These are phyloP conservation scores for Hanseniaspora guilliermondii DNA, from an alignment of 805 yeast genomes.

Conservation along the genomic window DNA sequence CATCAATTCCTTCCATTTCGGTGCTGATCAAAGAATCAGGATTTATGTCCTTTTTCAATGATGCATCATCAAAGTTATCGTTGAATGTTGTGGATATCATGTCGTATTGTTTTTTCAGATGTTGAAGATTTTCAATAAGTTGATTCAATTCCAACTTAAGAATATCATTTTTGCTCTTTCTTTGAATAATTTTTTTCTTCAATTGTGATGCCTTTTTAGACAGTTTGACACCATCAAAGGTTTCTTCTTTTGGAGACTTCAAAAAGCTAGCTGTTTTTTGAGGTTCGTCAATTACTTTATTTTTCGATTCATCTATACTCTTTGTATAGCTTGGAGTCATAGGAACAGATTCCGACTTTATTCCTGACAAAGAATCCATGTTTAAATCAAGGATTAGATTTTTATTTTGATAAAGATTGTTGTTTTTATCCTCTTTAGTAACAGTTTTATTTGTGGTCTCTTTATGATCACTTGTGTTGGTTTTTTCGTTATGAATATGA, in stretches of 20 bases:
- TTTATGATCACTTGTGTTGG: not conserved
- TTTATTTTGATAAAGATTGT: not conserved
- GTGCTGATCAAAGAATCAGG: not conserved
- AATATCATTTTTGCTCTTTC: conserved; percentile 20
- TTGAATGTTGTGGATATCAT: conserved; percentile 6
- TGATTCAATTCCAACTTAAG: conserved; percentile 21
- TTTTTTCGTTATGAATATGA: not conserved
- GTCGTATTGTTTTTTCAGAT: conserved; percentile 18
- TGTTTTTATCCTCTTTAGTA: not conserved
- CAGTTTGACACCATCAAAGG: not conserved
- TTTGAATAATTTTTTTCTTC: conserved; percentile 20
- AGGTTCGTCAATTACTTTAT: not conserved
- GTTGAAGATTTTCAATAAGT: conserved; percentile 21
- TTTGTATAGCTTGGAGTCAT: conserved; percentile 12
- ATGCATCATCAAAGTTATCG: not conserved
- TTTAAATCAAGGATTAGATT: not conserved
- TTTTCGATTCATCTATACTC: not conserved
- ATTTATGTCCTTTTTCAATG: not conserved
- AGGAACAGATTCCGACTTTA: conserved; percentile 12
- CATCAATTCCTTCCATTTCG: not conserved
- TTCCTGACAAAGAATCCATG: not conserved
- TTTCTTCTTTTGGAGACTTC: conserved; percentile 9
- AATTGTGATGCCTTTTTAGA: conserved; percentile 16
- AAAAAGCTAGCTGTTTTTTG: not conserved
- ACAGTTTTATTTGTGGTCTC: not conserved